Evolutionary conservation across 805 yeast genomes (phyloP), one percentile per base, ranked within the genome.

Genomic region (Torulaspora microellipsoides): DNA sequence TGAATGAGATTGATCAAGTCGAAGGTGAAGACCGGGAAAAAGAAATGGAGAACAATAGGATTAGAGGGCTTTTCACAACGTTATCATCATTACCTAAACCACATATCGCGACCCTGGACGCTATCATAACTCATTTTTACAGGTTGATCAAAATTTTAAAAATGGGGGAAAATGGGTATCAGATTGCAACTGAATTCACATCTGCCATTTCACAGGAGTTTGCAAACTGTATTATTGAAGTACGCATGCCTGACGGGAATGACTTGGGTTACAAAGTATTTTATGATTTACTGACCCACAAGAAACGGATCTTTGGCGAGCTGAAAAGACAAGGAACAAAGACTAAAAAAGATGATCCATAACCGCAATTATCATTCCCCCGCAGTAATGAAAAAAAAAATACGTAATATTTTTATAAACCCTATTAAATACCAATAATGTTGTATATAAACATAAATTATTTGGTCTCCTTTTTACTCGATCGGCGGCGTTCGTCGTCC

Each of bases 71-170:
- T 39, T 82, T 77, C 31, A 83, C 80, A 47, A 77, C 83, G 0
- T 68, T 87, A 45, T 71, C 77, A 3, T 84, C 84, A 45, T 70
- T 87, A 42, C 80, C 88, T 15, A 77, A 81, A 40, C 73, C 83
- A 35, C 84, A 83, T 55, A 69, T 86, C 34, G 91, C 95, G 1
- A 84, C 95, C 0, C 71, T 87, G 42, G 90, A 84, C 60, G 89
- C 90, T 1, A 64, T 87, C n/a, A 74, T 82, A 31, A 80, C 88
- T 1, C 95, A 87, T 62, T 76, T 87, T 59, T 73, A 75, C 40
- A 71, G 95, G 36, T 65, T 87, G 44, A 75, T 82, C 25, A 64
- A 74, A 17, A 75, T 78, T 27, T 63, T 80, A 59, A 56, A 71
- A 59, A 64, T 77, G 73, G 58, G 70, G 59, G 51, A 75, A 58